These are phyloP conservation scores for Raffaelea ambrosiae DNA, from an alignment of 2,329 filamentous ascomycete genomes.

Conservation along the genomic window DNA sequence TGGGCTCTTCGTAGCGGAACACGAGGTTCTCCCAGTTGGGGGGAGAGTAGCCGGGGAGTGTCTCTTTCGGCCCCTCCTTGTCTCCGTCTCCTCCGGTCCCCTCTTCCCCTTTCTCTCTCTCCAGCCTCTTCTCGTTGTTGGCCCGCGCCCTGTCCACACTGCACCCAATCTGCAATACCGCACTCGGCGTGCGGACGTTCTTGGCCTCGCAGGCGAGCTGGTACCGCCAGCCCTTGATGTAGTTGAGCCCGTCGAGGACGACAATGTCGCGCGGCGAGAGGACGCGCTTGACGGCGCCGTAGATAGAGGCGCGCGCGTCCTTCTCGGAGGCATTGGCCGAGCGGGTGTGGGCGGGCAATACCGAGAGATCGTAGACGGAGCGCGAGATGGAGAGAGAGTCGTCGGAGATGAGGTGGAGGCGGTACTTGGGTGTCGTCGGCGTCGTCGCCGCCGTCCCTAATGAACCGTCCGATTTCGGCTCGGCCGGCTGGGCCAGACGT, in stretches of 20 bases:
- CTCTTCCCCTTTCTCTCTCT: background rate
- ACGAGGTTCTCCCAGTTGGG: slow-evolving; percentile 70
- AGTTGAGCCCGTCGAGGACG: slow-evolving; percentile 72
- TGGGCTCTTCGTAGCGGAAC: slow-evolving; percentile 79
- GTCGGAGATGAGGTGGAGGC: slow-evolving; percentile 67
- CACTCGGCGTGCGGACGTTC: slow-evolving; percentile 65
- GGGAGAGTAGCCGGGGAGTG: slow-evolving; percentile 35
- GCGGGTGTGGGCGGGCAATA: slow-evolving; percentile 49
- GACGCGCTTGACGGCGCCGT: slow-evolving; percentile 69
- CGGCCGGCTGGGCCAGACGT: slow-evolving; percentile 34
- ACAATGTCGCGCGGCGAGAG: slow-evolving; percentile 67
- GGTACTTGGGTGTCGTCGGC: slow-evolving; percentile 17
- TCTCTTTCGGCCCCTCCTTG: background rate
- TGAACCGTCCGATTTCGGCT: background rate
- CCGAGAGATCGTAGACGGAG: slow-evolving; percentile 58
- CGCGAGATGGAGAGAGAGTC: slow-evolving; percentile 61
- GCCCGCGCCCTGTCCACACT: slow-evolving; percentile 39
- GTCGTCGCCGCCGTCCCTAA: background rate
- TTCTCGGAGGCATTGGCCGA: slow-evolving; percentile 72
- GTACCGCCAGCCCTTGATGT: slow-evolving; percentile 86
- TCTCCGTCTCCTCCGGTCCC: slow-evolving; percentile 15
- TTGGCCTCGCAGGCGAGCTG: slow-evolving; percentile 82
- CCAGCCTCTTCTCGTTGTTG: slow-evolving; percentile 53
- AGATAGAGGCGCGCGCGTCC: slow-evolving; percentile 67
- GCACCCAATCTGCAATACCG: slow-evolving; percentile 60